Evolutionary conservation across 2,329 filamentous ascomycete genomes (phyloP).

Genomic region (Pseudopithomyces maydicus): DNA sequence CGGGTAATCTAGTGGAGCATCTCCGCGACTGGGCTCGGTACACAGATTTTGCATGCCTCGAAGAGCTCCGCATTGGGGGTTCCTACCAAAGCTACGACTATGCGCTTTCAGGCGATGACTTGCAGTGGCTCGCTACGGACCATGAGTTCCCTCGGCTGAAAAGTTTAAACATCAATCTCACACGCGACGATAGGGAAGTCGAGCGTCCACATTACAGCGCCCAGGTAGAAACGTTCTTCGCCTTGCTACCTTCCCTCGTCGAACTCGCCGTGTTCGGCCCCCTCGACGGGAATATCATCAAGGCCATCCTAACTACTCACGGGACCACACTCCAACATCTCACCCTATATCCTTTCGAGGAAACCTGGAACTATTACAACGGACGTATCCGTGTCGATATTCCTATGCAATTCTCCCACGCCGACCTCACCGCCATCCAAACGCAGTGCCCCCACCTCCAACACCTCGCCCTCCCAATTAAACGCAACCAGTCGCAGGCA

Average conservation of each 20-base stretch:
- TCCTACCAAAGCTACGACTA: not conserved
- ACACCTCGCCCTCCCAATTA: constrained; percentile 22
- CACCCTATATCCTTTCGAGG: constrained; percentile 12
- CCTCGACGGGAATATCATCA: constrained; percentile 16
- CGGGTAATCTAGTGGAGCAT: not conserved
- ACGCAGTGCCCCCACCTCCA: constrained; percentile 16
- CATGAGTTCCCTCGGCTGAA: constrained; percentile 15
- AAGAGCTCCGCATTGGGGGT: constrained; percentile 19
- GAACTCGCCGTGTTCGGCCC: constrained; percentile 18
- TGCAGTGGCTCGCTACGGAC: constrained; percentile 21
- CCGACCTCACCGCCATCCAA: constrained; percentile 18
- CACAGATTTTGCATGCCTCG: constrained; percentile 22
- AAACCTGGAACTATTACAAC: not conserved
- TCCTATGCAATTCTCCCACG: constrained; percentile 21
- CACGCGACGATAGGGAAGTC: constrained; percentile 14
- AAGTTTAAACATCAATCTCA: constrained; percentile 17
- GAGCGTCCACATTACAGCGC: constrained; percentile 23
- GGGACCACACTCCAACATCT: constrained; percentile 19
- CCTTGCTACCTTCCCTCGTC: constrained; percentile 18
- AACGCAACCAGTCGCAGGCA: constrained; percentile 20
- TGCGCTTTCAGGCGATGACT: constrained; percentile 20
- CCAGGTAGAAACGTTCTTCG: constrained; percentile 23
- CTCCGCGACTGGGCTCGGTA: constrained; percentile 19
- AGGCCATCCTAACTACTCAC: constrained; percentile 17
- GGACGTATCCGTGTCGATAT: constrained; percentile 15